Base-by-base conservation (phyloP, 805 yeast genomes). In the Maudiozyma saulgeensis region DNA sequence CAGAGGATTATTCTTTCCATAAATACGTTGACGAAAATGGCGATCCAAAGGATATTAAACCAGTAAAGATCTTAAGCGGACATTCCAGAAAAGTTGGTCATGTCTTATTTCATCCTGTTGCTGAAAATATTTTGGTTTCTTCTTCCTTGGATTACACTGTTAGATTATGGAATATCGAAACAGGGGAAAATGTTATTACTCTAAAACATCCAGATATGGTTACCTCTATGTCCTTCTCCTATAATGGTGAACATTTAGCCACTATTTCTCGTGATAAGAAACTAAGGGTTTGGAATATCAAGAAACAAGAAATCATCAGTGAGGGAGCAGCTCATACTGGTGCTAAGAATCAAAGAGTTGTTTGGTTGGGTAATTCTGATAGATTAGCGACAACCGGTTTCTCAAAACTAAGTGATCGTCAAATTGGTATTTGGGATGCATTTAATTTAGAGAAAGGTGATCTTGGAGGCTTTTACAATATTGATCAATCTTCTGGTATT, bases 11-110 rank as follows among this genome's bases (percentile, higher is more conserved):
- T 69, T 78, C 91, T 1, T 82, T 85, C 67, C 84, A 78, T 57
- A 73, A 78, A 53, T 78, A 79, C 57, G 59, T 68, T 1, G 78
- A 77, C 59, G 70, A 64, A 35, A 73, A 81, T 42, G 87, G 81
- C 46, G 76, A 78, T 19, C 72, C 81, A 51, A 72, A 72, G 57
- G 96, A 89, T 63, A 71, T 90, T 35, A 70, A 75, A 38, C 98
- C 99, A 7, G 68, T 71, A 26, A 82, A 81, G 55, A 71, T 79
- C 41, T 75, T 90, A 54, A 58, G 79, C 21, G 98, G 98, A n/a
- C 99, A 93, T 65, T 74, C 84, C 44, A 78, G 96, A 61, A 93
- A 93, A 67, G 96, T 93, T 31, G 98, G 99, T 12, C 96, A 88
- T 60, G 82, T 95, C 32, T 73, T 76, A 53, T 93, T 79, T 73